Conservation (phyloP, 768 basidiomycete species). For the Podaxis carcinomalis region DNA sequence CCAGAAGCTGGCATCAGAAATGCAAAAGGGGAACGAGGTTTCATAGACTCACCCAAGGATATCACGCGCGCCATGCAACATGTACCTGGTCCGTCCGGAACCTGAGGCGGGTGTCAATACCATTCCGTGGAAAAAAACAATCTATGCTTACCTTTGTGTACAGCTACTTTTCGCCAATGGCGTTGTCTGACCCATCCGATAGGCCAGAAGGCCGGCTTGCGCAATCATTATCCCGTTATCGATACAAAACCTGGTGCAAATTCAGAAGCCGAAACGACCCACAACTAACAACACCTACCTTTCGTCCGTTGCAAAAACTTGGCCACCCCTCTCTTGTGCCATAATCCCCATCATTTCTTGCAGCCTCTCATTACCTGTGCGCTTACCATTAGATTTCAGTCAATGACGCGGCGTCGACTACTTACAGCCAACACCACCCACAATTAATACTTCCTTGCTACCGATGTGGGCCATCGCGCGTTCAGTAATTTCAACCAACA, state of each 20-base stretch:
- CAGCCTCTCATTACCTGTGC: slow-evolving; percentile 79
- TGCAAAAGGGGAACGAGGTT: too few relatives aligned
- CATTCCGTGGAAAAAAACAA: not conserved
- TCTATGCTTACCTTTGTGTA: slow-evolving; percentile 73
- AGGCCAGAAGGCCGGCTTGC: slow-evolving; percentile 90
- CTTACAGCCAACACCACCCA: slow-evolving; percentile 99
- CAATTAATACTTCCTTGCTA: slow-evolving; percentile 93
- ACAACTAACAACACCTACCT: slow-evolving; percentile 43
- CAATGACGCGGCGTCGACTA: slow-evolving; percentile 14
- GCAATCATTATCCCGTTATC: slow-evolving; percentile 99
- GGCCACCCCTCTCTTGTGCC: slow-evolving; percentile 85
- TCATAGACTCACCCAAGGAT: not conserved
- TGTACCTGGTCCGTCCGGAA: slow-evolving; percentile 94
- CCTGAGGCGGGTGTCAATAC: slow-evolving; percentile 36
- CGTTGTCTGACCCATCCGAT: slow-evolving; percentile 85
- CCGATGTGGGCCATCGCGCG: slow-evolving; percentile 99
- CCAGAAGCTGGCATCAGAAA: not conserved
- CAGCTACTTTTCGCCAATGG: slow-evolving; percentile 77
- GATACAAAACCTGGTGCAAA: slow-evolving; percentile 80
- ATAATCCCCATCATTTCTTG: slow-evolving; percentile 99
- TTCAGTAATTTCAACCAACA: slow-evolving; percentile 99
- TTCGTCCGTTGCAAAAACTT: slow-evolving; percentile 94
- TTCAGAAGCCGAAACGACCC: not conserved
- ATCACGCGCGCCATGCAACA: slow-evolving; percentile 78
- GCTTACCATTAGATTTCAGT: not conserved